phyloP scores from a whole-genome alignment of 345 rosid genomes.

The Viola odorata region DNA sequence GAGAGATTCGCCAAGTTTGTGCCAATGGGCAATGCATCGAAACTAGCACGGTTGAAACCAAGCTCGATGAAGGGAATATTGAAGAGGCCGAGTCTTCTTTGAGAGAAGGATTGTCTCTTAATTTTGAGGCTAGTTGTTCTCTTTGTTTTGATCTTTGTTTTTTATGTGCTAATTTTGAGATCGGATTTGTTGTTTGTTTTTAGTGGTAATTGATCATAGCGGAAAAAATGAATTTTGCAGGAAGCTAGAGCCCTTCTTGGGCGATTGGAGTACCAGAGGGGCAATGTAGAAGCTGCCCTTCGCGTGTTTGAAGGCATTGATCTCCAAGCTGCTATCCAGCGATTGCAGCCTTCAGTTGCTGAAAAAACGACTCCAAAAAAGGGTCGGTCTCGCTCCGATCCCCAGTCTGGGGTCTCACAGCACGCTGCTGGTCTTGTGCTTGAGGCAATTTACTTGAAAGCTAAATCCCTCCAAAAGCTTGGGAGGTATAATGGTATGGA shows the following conservation, averaged over 20 bases:
- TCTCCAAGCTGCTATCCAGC: slow-evolving; percentile 73
- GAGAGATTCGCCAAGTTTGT: slow-evolving; percentile 37
- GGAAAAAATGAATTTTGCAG: slow-evolving; percentile 25
- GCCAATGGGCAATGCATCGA: slow-evolving; percentile 72
- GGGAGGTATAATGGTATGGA: slow-evolving; percentile 59
- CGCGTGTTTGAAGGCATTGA: slow-evolving; percentile 93
- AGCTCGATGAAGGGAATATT: slow-evolving; percentile 85
- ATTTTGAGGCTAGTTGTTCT: slow-evolving; percentile 50
- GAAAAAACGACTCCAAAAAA: slow-evolving; percentile 50
- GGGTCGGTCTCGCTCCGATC: slow-evolving; percentile 44
- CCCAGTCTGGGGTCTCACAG: slow-evolving; percentile 47
- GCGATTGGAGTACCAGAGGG: slow-evolving; percentile 89
- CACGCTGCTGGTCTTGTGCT: slow-evolving; percentile 84
- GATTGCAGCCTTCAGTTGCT: slow-evolving; percentile 53
- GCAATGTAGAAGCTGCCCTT: slow-evolving; percentile 86
- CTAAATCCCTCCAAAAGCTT: slow-evolving; percentile 90
- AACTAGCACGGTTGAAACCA: slow-evolving; percentile 75
- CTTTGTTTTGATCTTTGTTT: background rate
- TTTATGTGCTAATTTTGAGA: background rate
- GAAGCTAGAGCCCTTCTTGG: slow-evolving; percentile 98
- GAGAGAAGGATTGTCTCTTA: slow-evolving; percentile 81
- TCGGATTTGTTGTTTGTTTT: background rate
- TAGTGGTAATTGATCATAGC: slow-evolving; percentile 7
- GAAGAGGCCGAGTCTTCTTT: slow-evolving; percentile 89
- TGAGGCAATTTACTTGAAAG: slow-evolving; percentile 83